Conservation (phyloP, 2,329 filamentous ascomycete species). For the Cyanodermella asteris region DNA sequence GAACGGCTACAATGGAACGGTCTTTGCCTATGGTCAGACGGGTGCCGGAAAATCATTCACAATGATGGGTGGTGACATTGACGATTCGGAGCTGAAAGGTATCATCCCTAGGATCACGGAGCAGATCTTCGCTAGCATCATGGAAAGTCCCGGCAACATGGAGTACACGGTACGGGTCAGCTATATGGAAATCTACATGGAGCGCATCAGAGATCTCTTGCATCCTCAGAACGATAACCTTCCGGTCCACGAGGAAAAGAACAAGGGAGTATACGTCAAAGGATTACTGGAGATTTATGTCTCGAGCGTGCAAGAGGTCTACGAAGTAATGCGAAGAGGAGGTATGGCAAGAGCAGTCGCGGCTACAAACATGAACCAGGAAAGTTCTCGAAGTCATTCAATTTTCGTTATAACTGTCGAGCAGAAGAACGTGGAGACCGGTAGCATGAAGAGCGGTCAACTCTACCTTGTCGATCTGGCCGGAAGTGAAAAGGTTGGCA, state of each 20-base stretch:
- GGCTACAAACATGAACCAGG: constrained; percentile 97
- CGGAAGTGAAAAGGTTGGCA: constrained; percentile 94
- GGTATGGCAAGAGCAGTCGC: constrained; percentile 77
- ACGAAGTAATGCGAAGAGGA: constrained; percentile 87
- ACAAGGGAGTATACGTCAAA: constrained; percentile 87
- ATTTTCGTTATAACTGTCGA: constrained; percentile 95
- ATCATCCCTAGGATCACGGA: constrained; percentile 94
- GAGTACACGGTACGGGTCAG: constrained; percentile 97
- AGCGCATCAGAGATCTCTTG: constrained; percentile 83
- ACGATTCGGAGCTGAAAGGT: constrained; percentile 68
- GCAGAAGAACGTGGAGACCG: constrained; percentile 93
- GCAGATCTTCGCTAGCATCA: constrained; percentile 90
- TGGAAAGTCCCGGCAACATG: constrained; percentile 77
- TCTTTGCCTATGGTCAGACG: constrained; percentile 96
- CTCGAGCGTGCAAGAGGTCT: constrained; percentile 84
- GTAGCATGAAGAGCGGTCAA: constrained; percentile 86
- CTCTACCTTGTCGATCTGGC: constrained; percentile 95
- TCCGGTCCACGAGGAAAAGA: constrained; percentile 95
- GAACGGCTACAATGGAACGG: constrained; percentile 96
- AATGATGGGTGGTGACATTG: constrained; percentile 94
- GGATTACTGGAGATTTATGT: constrained; percentile 88
- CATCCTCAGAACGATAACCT: constrained; percentile 88
- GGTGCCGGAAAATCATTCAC: constrained; percentile 98
- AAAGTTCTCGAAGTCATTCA: constrained; percentile 92
- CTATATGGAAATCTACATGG: constrained; percentile 99